Evolutionary conservation across 768 basidiomycete genomes (phyloP).

Genomic region (Rickenella mellea): DNA sequence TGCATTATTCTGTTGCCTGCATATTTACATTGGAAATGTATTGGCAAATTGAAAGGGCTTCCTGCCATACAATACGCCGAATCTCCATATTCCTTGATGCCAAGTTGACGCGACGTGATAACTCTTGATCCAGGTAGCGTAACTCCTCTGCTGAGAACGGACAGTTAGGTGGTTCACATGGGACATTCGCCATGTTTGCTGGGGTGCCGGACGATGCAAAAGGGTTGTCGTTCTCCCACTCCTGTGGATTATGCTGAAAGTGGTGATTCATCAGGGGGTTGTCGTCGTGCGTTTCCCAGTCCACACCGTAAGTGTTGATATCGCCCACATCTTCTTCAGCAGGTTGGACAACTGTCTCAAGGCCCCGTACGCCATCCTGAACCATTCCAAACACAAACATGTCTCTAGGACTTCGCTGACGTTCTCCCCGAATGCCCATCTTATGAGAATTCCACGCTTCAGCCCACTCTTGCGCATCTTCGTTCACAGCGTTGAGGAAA

Average conservation of each 20-base stretch:
- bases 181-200: slow-evolving; percentile 5
- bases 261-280: slow-evolving; percentile 9
- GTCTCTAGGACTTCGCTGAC: slow-evolving; percentile 14
- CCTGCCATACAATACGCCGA: too few relatives aligned
- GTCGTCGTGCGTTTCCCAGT: slow-evolving; percentile 12
- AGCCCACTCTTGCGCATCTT: slow-evolving; percentile 4
- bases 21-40: too few relatives aligned
- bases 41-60: too few relatives aligned
- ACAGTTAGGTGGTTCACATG: slow-evolving; percentile 9
- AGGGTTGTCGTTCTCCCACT: slow-evolving; percentile 4
- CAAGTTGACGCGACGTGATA: too few relatives aligned
- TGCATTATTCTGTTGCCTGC: too few relatives aligned
- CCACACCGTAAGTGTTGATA: slow-evolving; percentile 10
- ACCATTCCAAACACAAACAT: slow-evolving; percentile 24
- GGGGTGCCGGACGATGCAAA: neutral
- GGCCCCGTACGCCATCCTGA: slow-evolving; percentile 18
- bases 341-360: slow-evolving; percentile 5
- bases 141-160: slow-evolving; percentile 8
- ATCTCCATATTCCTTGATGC: too few relatives aligned
- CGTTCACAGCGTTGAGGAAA: slow-evolving; percentile 5
- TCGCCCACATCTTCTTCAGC: slow-evolving; percentile 2
- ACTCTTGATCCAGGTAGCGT: slow-evolving; percentile 1
- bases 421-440: slow-evolving; percentile 1
- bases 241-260: slow-evolving; percentile 5
- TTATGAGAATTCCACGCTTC: slow-evolving; percentile 6